Evolutionary conservation across 345 rosid genomes (phyloP).

Genomic region (Chamaenerion angustifolium): DNA sequence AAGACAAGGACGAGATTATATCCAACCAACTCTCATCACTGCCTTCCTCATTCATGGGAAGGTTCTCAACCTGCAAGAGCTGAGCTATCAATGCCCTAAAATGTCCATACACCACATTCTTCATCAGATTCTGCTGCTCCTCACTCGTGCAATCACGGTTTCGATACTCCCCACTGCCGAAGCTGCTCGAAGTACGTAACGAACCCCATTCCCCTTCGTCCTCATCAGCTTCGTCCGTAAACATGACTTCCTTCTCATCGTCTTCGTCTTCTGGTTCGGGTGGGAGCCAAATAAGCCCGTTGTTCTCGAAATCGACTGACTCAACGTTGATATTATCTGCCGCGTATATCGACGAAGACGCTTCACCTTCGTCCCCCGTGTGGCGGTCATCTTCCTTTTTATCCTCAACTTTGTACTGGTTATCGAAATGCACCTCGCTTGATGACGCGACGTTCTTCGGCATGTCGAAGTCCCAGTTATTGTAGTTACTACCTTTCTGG

Average conservation of each 20-base stretch:
- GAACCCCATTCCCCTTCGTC: conserved; percentile 79
- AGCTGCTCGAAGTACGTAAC: conserved; percentile 45
- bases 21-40: conserved; percentile 73
- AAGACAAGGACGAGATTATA: conserved; percentile 80
- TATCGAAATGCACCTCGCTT: conserved; percentile 30
- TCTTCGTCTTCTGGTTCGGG: conserved; percentile 98
- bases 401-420: conserved; percentile 23
- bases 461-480: conserved; percentile 46
- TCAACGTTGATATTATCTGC: conserved; percentile 23
- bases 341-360: conserved; percentile 39
- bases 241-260: conserved; percentile 63
- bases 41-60: conserved; percentile 47
- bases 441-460: conserved; percentile 26
- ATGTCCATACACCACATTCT: conserved; percentile 88
- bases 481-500: conserved; percentile 35
- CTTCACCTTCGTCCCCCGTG: conserved; percentile 35
- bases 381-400: conserved; percentile 42
- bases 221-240: conserved; percentile 50
- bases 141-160: conserved; percentile 49
- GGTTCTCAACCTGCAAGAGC: conserved; percentile 76
- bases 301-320: conserved; percentile 84
- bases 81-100: conserved; percentile 92
- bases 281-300: conserved; percentile 84
- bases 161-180: conserved; percentile 66
- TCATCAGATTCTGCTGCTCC: conserved; percentile 74